A percentile compares a stretch with the other conserved stretches of the same genome.
These are phyloP conservation scores for Apiotrichum brassicae DNA, from an alignment of 1,284 basidiomycete genomes.

Conservation along the genomic window DNA sequence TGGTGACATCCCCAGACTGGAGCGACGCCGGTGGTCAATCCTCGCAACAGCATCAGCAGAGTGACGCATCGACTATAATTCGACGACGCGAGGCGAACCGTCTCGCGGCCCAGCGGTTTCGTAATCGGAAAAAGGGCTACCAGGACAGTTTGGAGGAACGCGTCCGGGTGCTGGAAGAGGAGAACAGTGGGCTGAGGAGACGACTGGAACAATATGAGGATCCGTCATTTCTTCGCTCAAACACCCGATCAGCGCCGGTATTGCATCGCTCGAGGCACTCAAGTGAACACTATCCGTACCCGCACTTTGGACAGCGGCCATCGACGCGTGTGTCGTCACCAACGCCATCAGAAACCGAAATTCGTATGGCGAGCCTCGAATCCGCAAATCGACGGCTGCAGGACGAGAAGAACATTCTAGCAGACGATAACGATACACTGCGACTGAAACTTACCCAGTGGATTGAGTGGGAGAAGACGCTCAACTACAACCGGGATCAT, in stretches of 20 bases:
- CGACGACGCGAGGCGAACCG: conserved; percentile 40
- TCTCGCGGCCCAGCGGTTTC: conserved; percentile 40
- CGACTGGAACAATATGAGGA: conserved; percentile 19
- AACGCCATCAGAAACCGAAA: neutral
- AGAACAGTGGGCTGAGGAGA: conserved; percentile 24
- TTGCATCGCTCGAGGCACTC: neutral
- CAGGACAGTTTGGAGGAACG: conserved; percentile 41
- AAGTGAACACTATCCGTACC: neutral
- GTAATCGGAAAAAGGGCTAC: conserved; percentile 41
- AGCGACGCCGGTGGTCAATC: neutral
- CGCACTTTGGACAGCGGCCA: neutral
- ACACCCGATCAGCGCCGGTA: neutral
- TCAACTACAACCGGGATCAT: too few species aligned
- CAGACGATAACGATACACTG: too few species aligned
- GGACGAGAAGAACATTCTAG: conserved; percentile 19
- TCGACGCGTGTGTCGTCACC: neutral
- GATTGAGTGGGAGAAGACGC: too few species aligned
- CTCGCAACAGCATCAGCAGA: neutral
- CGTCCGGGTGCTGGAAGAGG: conserved; percentile 31
- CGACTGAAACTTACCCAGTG: too few species aligned
- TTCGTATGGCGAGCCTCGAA: conserved; percentile 30
- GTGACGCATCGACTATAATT: neutral
- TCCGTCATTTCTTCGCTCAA: neutral
- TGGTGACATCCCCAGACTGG: too few species aligned
- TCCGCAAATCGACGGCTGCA: conserved; percentile 28